Evolutionary conservation across 441 rosid species (phyloP).

Genomic region (Brassica hybrid): DNA sequence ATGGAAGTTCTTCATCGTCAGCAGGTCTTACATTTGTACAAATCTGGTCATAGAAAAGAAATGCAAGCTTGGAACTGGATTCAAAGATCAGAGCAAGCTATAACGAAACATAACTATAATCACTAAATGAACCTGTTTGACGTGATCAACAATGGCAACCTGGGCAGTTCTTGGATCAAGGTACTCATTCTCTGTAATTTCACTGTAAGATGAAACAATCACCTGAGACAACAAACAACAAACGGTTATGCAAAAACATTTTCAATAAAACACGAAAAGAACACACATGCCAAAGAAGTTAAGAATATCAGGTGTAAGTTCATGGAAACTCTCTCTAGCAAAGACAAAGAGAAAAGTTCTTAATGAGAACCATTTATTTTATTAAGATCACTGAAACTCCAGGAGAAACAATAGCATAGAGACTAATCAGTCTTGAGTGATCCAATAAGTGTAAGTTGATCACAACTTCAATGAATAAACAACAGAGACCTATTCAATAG

Average conservation of each 20-base stretch:
- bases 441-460: background rate
- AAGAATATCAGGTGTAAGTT: no score
- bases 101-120: slow-evolving; percentile 1
- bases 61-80: slow-evolving; percentile 27
- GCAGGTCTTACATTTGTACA: slow-evolving; percentile 96
- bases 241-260: background rate
- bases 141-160: slow-evolving; percentile 86
- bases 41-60: slow-evolving; percentile 63
- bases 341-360: no score
- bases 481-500: background rate
- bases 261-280: background rate
- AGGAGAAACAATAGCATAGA: background rate
- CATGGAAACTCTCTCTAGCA: no score
- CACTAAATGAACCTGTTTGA: slow-evolving; percentile 69
- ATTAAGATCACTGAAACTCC: no score
- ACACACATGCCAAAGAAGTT: background rate
- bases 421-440: background rate
- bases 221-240: slow-evolving; percentile 50
- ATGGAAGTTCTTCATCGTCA: slow-evolving; percentile 85
- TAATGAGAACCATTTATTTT: no score
- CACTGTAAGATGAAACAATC: slow-evolving; percentile 70
- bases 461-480: background rate
- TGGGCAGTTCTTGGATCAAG: slow-evolving; percentile 94
- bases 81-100: background rate
- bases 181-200: slow-evolving; percentile 65